Conservation (phyloP, 2,329 filamentous ascomycete species). For the Metarhizium guizhouense region DNA sequence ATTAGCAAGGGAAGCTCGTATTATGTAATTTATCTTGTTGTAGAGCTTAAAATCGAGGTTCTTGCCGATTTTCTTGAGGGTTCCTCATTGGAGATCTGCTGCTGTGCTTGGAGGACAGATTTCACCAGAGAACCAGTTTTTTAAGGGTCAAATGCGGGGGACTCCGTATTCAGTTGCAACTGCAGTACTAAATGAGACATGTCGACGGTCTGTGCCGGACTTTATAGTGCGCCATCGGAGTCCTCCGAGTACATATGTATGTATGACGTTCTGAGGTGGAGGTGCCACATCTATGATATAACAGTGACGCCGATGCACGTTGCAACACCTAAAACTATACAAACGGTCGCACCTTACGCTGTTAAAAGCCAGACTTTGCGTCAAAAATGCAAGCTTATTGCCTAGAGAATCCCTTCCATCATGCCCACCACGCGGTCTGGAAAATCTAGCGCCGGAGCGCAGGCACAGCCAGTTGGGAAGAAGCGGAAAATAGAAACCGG, state of each 20-base stretch:
- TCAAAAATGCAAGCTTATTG: neutral
- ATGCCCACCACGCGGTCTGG: neutral
- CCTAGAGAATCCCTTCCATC: neutral
- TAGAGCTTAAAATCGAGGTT: too few species aligned
- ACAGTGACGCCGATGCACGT: neutral
- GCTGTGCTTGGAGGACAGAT: too few species aligned
- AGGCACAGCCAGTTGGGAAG: neutral
- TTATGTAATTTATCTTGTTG: too few species aligned
- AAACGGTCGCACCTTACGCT: neutral
- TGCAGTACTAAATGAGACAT: too few species aligned
- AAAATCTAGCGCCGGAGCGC: neutral
- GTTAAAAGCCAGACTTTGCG: neutral
- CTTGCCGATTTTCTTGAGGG: too few species aligned
- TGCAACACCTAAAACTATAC: neutral
- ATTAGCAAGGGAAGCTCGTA: too few species aligned
- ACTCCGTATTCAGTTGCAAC: too few species aligned
- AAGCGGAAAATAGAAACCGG: neutral
- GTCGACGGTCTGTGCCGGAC: too few species aligned
- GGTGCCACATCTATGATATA: neutral
- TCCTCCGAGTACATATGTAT: neutral
- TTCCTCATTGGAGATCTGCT: too few species aligned
- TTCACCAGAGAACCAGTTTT: too few species aligned
- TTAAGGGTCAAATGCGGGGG: too few species aligned
- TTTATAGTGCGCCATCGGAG: too few species aligned
- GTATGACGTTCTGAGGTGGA: neutral